Percentiles rank a stretch among this genome's conserved stretches.
Evolutionary conservation across 257 asterid species (phyloP).

Genomic region (Salvia splendens): DNA sequence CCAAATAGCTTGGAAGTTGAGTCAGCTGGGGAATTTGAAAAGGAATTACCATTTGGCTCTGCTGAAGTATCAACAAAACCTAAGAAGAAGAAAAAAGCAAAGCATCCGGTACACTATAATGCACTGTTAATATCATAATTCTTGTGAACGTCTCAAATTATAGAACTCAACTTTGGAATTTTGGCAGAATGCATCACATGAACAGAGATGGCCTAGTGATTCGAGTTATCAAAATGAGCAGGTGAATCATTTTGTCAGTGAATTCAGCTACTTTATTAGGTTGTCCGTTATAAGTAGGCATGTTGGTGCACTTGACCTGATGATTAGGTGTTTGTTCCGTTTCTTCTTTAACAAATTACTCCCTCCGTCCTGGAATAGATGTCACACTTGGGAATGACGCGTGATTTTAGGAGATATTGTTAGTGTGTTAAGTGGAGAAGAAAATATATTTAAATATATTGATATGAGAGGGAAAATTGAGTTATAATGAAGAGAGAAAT

Average conservation of each 20-base stretch:
- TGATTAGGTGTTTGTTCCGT: constrained; percentile 1
- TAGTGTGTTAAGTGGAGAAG: too few species aligned
- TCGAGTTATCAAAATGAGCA: constrained; percentile 76
- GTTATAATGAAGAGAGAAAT: too few species aligned
- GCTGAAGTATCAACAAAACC: constrained; percentile 68
- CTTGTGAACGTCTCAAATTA: constrained; percentile 21
- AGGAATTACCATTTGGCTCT: constrained; percentile 61
- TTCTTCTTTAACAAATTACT: not conserved
- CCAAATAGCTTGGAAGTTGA: constrained; percentile 75
- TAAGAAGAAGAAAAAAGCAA: constrained; percentile 86
- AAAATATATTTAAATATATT: too few species aligned
- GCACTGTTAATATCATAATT: constrained; percentile 19
- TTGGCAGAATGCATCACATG: constrained; percentile 63
- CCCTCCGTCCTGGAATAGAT: not conserved
- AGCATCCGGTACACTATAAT: constrained; percentile 59
- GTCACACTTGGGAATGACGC: not conserved
- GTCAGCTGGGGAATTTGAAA: constrained; percentile 70
- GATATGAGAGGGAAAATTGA: too few species aligned
- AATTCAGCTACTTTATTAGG: not conserved
- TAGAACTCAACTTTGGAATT: constrained; percentile 27
- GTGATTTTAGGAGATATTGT: too few species aligned
- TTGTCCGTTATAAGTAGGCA: constrained; percentile 12
- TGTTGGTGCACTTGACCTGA: constrained; percentile 16
- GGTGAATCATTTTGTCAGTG: constrained; percentile 51
- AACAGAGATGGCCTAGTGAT: constrained; percentile 74